Conservation (phyloP, 352 stramenopile species). For the Globisporangium canariense region DNA sequence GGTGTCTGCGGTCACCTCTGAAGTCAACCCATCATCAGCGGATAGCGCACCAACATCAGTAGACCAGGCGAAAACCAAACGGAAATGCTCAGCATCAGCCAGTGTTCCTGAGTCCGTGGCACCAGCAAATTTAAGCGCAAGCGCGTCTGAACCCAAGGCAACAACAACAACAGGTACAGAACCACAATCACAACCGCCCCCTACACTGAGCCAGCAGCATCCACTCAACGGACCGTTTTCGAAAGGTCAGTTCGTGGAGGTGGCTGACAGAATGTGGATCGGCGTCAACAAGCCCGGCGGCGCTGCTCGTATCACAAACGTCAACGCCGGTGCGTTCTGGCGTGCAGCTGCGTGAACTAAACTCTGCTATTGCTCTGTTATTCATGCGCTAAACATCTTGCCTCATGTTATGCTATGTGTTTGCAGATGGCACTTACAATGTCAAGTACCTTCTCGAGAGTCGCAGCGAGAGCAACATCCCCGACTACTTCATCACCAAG, state of each 20-base stretch:
- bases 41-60: not conserved
- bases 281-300: slow-evolving; percentile 92
- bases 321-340: slow-evolving; percentile 36
- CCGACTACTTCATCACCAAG: slow-evolving; percentile 36
- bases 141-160: not conserved
- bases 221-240: slow-evolving; percentile 34
- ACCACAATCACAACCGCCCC: slow-evolving; percentile 1
- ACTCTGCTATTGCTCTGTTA: not conserved
- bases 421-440: slow-evolving; percentile 41
- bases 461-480: slow-evolving; percentile 28
- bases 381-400: not conserved
- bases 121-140: not conserved
- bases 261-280: slow-evolving; percentile 83
- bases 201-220: slow-evolving; percentile 14
- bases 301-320: slow-evolving; percentile 68
- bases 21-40: not conserved
- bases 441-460: slow-evolving; percentile 59
- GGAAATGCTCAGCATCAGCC: not conserved
- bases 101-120: not conserved
- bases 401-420: not conserved
- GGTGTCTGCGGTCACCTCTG: not conserved
- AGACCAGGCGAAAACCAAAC: not conserved
- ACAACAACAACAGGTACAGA: not conserved
- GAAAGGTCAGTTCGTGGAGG: slow-evolving; percentile 81
- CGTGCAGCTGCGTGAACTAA: no score